Evolutionary conservation across 805 yeast genomes (phyloP).

Genomic region (Ogataea glucozyma): DNA sequence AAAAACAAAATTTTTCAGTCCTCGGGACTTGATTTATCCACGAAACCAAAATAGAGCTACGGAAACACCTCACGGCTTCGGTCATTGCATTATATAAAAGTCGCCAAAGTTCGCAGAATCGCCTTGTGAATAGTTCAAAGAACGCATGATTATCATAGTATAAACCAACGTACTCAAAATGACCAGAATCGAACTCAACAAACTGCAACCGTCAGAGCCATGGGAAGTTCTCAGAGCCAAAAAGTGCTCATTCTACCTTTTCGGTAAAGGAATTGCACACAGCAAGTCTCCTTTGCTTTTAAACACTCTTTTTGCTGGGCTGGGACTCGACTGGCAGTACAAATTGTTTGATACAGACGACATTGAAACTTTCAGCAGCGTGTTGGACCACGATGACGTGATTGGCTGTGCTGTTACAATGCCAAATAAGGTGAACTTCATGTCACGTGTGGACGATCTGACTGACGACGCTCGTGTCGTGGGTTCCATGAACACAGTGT

Average conservation of each 20-base stretch:
- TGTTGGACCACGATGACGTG: constrained; percentile 3
- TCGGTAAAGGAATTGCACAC: constrained; percentile 11
- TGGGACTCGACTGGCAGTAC: constrained; percentile 13
- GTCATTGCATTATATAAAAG: too few relatives aligned
- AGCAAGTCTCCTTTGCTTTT: constrained; percentile 13
- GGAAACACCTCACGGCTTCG: too few relatives aligned
- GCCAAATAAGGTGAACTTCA: constrained; percentile 15
- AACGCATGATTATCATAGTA: neutral
- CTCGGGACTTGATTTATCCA: constrained; percentile 2
- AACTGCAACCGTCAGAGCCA: constrained; percentile 7
- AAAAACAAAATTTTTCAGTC: neutral
- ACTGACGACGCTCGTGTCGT: constrained; percentile 12
- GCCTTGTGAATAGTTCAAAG: neutral
- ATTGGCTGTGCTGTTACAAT: constrained; percentile 15
- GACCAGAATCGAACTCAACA: neutral
- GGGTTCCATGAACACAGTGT: constrained; percentile 14
- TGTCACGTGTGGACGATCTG: constrained; percentile 5
- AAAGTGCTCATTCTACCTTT: constrained; percentile 6
- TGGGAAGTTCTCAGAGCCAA: constrained; percentile 7
- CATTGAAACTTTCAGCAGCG: constrained; percentile 4
- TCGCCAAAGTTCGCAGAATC: neutral
- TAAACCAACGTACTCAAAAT: neutral
- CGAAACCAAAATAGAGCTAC: too few relatives aligned
- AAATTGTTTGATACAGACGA: constrained; percentile 8
- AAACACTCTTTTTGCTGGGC: constrained; percentile 5